These are phyloP conservation scores for Sclerotinia glacialis DNA, from an alignment of 2,329 filamentous ascomycete genomes.

Conservation along the genomic window DNA sequence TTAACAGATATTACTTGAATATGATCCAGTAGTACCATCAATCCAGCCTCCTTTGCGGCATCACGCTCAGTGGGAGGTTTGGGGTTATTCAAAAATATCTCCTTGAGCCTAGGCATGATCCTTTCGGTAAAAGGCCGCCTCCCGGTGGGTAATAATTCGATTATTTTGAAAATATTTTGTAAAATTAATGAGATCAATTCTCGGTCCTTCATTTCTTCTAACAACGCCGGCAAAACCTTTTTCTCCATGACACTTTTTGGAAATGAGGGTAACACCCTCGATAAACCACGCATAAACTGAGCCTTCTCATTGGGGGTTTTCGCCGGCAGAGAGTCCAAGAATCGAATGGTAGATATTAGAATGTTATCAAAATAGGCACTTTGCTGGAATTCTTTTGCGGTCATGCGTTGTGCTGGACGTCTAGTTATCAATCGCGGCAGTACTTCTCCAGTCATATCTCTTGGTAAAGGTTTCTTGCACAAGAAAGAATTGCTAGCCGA, in stretches of 20 bases:
- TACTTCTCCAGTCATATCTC: slow-evolving; percentile 71
- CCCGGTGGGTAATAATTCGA: slow-evolving; percentile 73
- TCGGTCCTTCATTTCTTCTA: slow-evolving; percentile 92
- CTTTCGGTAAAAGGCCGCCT: slow-evolving; percentile 79
- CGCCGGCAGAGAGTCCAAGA: slow-evolving; percentile 83
- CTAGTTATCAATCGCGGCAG: slow-evolving; percentile 84
- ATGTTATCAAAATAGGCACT: slow-evolving; percentile 97
- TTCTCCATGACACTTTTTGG: slow-evolving; percentile 91
- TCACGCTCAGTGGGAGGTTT: slow-evolving; percentile 66
- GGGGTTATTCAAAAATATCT: slow-evolving; percentile 70
- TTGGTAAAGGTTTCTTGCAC: slow-evolving; percentile 73
- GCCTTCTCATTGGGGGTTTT: slow-evolving; percentile 91
- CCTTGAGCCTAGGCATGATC: slow-evolving; percentile 79
- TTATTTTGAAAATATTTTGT: slow-evolving; percentile 88
- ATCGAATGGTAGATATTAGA: slow-evolving; percentile 91
- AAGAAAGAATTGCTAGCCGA: slow-evolving; percentile 81
- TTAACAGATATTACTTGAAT: slow-evolving; percentile 73
- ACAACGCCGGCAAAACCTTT: slow-evolving; percentile 81
- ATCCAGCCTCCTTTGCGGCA: slow-evolving; percentile 76
- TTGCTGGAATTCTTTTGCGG: slow-evolving; percentile 87
- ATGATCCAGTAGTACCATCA: slow-evolving; percentile 89
- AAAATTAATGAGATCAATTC: slow-evolving; percentile 82
- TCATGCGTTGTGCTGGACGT: slow-evolving; percentile 81
- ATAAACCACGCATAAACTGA: slow-evolving; percentile 84
- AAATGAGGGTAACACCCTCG: slow-evolving; percentile 85